These are phyloP conservation scores for Nitzschia inconspicua DNA, from an alignment of 108 stramenopile genomes.

Conservation along the genomic window DNA sequence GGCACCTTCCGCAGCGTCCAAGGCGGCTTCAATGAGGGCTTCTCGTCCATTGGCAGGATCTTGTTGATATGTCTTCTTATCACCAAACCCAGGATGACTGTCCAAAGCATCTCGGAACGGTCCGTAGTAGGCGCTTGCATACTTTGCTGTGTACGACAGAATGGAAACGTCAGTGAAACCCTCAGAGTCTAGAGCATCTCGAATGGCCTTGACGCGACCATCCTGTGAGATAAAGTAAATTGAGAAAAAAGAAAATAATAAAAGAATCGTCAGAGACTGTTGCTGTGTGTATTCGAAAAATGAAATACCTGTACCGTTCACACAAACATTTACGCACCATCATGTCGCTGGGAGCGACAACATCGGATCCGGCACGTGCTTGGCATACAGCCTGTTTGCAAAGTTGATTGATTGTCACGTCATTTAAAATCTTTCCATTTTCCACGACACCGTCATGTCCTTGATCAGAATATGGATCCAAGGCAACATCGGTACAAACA, in stretches of 20 bases:
- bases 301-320: no score
- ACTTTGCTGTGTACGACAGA: constrained; percentile 99
- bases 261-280: background rate
- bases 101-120: constrained; percentile 99
- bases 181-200: constrained; percentile 96
- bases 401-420: constrained; percentile 95
- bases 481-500: constrained; percentile 94
- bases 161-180: constrained; percentile 98
- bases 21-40: constrained; percentile 90
- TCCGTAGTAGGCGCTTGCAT: constrained; percentile 98
- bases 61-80: constrained; percentile 99
- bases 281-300: background rate
- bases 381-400: constrained; percentile 96
- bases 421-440: constrained; percentile 95
- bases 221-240: constrained; percentile 50
- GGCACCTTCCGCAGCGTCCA: constrained; percentile 98
- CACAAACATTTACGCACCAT: constrained; percentile 48
- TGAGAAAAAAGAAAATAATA: background rate
- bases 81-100: constrained; percentile 90
- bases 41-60: constrained; percentile 97
- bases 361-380: constrained; percentile 94
- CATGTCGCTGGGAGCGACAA: constrained; percentile 97
- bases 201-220: constrained; percentile 96
- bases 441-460: constrained; percentile 98
- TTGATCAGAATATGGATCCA: constrained; percentile 97